Base-by-base conservation (phyloP, 352 stramenopile genomes). In the Lagenidium sp. region DNA sequence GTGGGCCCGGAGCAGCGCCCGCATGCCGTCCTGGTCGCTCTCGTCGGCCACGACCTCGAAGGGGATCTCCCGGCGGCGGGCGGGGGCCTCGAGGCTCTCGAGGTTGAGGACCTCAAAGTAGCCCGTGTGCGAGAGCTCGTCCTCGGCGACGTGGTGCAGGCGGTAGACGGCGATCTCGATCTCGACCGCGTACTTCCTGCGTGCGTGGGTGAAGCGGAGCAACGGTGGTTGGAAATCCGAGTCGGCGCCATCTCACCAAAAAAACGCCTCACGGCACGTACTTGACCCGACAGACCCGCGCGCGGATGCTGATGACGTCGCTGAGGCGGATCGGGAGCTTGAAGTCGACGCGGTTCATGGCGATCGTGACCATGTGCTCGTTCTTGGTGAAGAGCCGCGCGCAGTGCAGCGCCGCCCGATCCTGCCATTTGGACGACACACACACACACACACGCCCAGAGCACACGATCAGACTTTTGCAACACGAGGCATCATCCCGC, bases 361-460 rank as follows among this genome's bases (percentile, higher is more conserved):
- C 75, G 34, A 86, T 70, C 15, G 78, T 88, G 37, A 83, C 75
- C 57, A 66, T 66, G 44, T 44, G 36, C 28, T 70, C 68, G 47
- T 90, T 81, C 57, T 90, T 85, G 43, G 78, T 88, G 55, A 90
- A 85, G 64, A 80, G 87, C 22, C 72, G 74, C 5, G 75, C 65
- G 42, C 78, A 81, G 44, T 82, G 80, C 42, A 71, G 44, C 28
- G 61, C 61, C 1, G 60, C 53, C 16, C 53, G 50, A 43, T 71
- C 66, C 60, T 70, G n/a, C n/a, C n/a, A n/a, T n/a, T 31, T n/a
- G 4, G 11, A 21, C 24, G 31, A 25, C 24, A 21, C 1, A 21
- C 28, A 30, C 8, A 32, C 28, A 32, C 28, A 13, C 28, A 15
- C 15, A 15, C 15, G 15, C 28, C 8, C 28, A 32, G 28, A 32